These are phyloP conservation scores for Xylaria sp. DNA, from an alignment of 2,329 filamentous ascomycete species.

Conservation along the genomic window DNA sequence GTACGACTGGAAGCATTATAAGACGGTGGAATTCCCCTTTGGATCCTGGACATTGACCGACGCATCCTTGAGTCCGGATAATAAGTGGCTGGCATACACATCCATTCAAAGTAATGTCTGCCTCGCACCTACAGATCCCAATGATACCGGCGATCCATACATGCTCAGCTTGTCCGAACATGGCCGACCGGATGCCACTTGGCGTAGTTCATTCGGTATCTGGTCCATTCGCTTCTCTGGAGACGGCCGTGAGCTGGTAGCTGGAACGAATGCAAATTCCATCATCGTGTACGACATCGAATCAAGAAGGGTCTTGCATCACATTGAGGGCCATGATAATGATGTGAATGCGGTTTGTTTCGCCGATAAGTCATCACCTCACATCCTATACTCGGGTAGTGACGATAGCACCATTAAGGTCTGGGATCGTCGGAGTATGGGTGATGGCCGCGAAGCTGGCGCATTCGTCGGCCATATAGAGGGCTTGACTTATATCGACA, in stretches of 20 bases:
- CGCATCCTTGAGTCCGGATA: conserved; percentile 84
- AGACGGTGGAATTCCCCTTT: conserved; percentile 76
- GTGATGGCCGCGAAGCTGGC: conserved; percentile 66
- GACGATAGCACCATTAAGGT: conserved; percentile 93
- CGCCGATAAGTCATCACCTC: conserved; percentile 79
- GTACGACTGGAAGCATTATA: conserved; percentile 94
- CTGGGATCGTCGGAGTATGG: conserved; percentile 92
- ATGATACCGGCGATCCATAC: conserved; percentile 72
- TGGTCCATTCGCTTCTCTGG: conserved; percentile 92
- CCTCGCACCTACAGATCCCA: conserved; percentile 79
- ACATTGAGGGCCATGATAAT: conserved; percentile 71
- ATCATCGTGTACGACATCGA: conserved; percentile 94
- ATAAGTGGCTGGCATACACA: conserved; percentile 84
- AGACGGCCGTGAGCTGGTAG: conserved; percentile 84
- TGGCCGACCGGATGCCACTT: conserved; percentile 24
- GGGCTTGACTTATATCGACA: conserved; percentile 64
- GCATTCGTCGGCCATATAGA: conserved; percentile 63
- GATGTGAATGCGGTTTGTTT: conserved; percentile 98
- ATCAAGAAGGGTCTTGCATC: conserved; percentile 65
- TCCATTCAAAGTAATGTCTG: conserved; percentile 82
- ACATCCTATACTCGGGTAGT: conserved; percentile 92
- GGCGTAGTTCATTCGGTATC: conserved; percentile 54
- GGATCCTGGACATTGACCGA: conserved; percentile 97
- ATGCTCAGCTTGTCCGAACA: conserved; percentile 64
- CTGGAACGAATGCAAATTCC: conserved; percentile 71